Conservation (phyloP, 1,139 yeast species). For the Taphrina wiesneri region DNA sequence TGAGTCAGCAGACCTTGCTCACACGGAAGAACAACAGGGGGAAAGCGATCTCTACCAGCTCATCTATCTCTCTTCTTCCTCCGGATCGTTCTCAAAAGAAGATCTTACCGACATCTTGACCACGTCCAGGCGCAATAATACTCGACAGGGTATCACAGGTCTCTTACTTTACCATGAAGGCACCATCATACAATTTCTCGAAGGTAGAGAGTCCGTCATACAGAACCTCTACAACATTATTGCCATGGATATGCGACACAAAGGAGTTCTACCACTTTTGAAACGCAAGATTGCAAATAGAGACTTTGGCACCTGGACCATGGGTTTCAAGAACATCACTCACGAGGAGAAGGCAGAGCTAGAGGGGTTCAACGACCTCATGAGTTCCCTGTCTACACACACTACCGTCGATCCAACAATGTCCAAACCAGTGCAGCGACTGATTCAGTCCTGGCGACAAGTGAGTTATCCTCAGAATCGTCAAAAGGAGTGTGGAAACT, state of each 20-base stretch:
- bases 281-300: constrained; percentile 3
- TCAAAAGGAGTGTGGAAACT: background rate
- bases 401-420: constrained; percentile 19
- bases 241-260: constrained; percentile 16
- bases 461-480: background rate
- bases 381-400: constrained; percentile 7
- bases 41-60: constrained; percentile 4
- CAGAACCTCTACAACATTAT: constrained; percentile 16
- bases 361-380: constrained; percentile 26
- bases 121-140: constrained; percentile 23
- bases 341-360: constrained; percentile 2
- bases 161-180: constrained; percentile 26
- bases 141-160: constrained; percentile 9
- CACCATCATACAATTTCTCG: constrained; percentile 26
- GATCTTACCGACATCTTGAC: constrained; percentile 10
- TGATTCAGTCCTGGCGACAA: constrained; percentile 24
- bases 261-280: constrained; percentile 26
- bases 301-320: constrained; percentile 29
- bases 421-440: constrained; percentile 28
- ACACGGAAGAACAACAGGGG: background rate
- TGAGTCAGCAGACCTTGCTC: background rate
- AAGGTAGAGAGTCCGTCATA: constrained; percentile 13
- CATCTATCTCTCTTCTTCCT: constrained; percentile 20
- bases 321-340: constrained; percentile 25
- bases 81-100: constrained; percentile 8